Evolutionary conservation across 257 asterid species (phyloP), one percentile per base, ranked within the genome.

Genomic region (Gentiana macrophylla): DNA sequence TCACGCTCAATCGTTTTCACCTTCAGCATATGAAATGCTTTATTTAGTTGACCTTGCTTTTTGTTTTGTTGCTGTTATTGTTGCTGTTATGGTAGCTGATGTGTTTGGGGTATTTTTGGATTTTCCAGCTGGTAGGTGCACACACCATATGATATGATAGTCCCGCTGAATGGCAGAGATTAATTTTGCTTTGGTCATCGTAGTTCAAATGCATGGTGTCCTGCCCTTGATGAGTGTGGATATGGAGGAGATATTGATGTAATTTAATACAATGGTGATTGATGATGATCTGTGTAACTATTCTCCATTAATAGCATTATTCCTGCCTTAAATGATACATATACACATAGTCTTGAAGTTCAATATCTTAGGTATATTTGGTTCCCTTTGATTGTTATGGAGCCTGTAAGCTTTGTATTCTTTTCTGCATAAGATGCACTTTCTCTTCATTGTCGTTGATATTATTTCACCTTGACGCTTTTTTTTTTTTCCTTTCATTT

Each of bases 91-190:
- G 24, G 24, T 24, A 24, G 24, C 24, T 24, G 24, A 24, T 24
- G 24, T 24, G 24, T 24, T 24, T 24, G 24, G 24, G 24, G 24
- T 24, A 24, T 24, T 24, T 24, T 24, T 24, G 24, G 24, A 24
- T 24, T 24, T 24, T 24, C 24, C 24, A 24, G 24, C 24, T 24
- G 24, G 24, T 24, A 71, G 83, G 68, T 70, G 60, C 85, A 66
- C 64, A 15, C 24, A 24, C 74, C 70, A 55, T 82, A 73, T 65
- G 80, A 79, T 66, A 74, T 75, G 87, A 71, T 79, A 74, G 71
- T 79, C 51, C 84, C 70, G 35, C 78, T 76, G 89, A 53, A 24
- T 61, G 77, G 91, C 68, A 61, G 74, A 72, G 91, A 79, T 24
- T 79, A 74, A 74, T 59, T 57, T 33, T 37, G 63, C 59, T 57